Base-by-base conservation (phyloP, 2,329 filamentous ascomycete genomes). In the Aquanectria penicillioides region DNA sequence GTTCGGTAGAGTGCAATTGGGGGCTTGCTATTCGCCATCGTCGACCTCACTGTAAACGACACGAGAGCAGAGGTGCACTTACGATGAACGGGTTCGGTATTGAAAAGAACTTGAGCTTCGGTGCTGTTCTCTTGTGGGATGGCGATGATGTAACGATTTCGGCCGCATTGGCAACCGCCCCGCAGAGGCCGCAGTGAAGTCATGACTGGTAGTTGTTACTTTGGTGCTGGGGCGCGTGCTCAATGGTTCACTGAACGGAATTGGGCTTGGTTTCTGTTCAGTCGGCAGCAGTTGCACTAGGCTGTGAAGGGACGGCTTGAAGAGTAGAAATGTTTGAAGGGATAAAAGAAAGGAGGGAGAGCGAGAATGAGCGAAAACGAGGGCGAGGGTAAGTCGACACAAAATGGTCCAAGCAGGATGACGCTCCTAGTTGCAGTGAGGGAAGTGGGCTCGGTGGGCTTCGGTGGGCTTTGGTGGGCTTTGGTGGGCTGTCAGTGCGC, bases 111-210 rank as follows among this genome's bases (percentile, higher is more conserved):
- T 65, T 88, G 83, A 13, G 89, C 87, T 47, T 83, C 77, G 28
- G 86, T 78, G 33, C 79, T 76, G 34, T 84, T 79, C 66, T 82
- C 76, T 17, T 80, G 74, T 2, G 93, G 93, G 20, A 94, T 82
- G 40, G 86, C 78, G 66, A 97, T 87, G 57, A 88, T 82, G 77
- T 97, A 97, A 71, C 89, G 84, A 71, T 95, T 97, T 61, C 94
- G 87, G 56, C 93, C 93, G 75, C 94, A 97, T 50, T 90, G 88
- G 79, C 94, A 97, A 64, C 88, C 86, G 69, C 93, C 93, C 64
- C 85, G 87, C 56, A 97, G 83, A 33, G 83, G 83, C 60, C 84
- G 78, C 56, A 76, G 71, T 47, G 75, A 72, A 70, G 72, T 80
- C 83, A 85, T 86, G 53, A 64, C 77, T 44, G 59, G 26, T 25